Evolutionary conservation across 371 early-diverging fungal genomes (phyloP).

Genomic region (Cokeromyces recurvatus): DNA sequence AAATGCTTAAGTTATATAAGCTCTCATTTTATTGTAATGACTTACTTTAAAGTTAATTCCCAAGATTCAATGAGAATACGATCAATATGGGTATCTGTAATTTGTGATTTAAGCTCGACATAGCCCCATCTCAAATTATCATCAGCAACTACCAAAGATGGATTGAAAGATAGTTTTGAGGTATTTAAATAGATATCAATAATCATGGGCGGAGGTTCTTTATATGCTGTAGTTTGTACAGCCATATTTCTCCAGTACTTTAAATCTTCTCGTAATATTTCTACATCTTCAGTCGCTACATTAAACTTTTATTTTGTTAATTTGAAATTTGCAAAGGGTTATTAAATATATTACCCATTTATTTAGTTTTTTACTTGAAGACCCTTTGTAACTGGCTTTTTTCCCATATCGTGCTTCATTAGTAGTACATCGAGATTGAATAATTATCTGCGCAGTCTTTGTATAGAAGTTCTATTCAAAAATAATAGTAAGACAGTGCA

Average conservation of each 20-base stretch:
- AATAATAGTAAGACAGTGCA: no score
- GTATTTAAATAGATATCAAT: slow-evolving; percentile 77
- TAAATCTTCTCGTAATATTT: slow-evolving; percentile 63
- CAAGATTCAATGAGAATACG: slow-evolving; percentile 74
- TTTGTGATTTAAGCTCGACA: slow-evolving; percentile 11
- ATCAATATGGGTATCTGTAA: slow-evolving; percentile 11
- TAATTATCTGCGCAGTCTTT: slow-evolving; percentile 58
- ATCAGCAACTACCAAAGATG: slow-evolving; percentile 16
- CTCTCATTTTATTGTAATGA: no score
- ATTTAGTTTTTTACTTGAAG: slow-evolving; percentile 15
- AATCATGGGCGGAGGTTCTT: slow-evolving; percentile 60
- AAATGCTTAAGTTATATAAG: not conserved
- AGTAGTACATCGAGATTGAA: slow-evolving; percentile 54
- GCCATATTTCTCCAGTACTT: slow-evolving; percentile 66
- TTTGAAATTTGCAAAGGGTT: not conserved
- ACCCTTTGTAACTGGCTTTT: slow-evolving; percentile 11
- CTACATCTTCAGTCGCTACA: slow-evolving; percentile 73
- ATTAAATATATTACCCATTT: slow-evolving; percentile 17
- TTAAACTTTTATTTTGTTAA: slow-evolving; percentile 59
- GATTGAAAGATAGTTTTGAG: slow-evolving; percentile 26
- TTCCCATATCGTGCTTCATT: slow-evolving; percentile 64
- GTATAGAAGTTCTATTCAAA: slow-evolving; percentile 52
- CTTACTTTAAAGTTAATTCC: slow-evolving; percentile 73
- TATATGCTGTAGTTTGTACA: slow-evolving; percentile 13
- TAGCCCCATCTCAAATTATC: slow-evolving; percentile 21